Percentiles rank a stretch among this genome's conserved stretches.
phyloP scores from a whole-genome alignment of 2,329 filamentous ascomycete species.

The Calonectria crousiana region DNA sequence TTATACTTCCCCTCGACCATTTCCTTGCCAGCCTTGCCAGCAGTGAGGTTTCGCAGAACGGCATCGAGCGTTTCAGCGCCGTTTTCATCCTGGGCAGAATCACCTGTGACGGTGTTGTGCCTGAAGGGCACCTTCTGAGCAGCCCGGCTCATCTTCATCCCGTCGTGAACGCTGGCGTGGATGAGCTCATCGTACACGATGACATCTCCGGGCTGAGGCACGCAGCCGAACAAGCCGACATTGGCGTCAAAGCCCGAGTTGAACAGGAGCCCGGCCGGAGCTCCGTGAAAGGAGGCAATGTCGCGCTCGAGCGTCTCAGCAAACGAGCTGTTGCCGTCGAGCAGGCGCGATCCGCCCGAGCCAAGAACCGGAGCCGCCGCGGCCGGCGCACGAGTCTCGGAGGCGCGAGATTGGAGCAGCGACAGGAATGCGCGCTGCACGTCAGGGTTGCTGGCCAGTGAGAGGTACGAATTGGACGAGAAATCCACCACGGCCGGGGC shows the following conservation, averaged over 20 bases:
- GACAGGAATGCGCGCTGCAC: constrained; percentile 74
- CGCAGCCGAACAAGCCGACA: constrained; percentile 69
- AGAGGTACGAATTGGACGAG: constrained; percentile 84
- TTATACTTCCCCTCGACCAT: constrained; percentile 57
- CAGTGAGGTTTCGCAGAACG: constrained; percentile 46
- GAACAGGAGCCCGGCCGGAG: constrained; percentile 62
- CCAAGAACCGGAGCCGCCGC: constrained; percentile 51
- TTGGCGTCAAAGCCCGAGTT: constrained; percentile 77
- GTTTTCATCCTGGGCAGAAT: not conserved
- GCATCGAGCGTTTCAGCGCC: constrained; percentile 40
- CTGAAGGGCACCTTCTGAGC: constrained; percentile 61
- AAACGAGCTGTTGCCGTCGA: constrained; percentile 63
- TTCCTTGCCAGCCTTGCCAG: constrained; percentile 46
- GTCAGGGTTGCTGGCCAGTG: constrained; percentile 68
- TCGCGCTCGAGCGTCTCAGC: constrained; percentile 59
- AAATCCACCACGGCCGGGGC: constrained; percentile 80
- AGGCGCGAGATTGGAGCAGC: constrained; percentile 43
- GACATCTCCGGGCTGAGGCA: constrained; percentile 70
- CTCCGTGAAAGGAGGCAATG: constrained; percentile 62
- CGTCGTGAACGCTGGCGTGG: constrained; percentile 84
- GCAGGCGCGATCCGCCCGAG: constrained; percentile 65
- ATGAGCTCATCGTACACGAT: constrained; percentile 82
- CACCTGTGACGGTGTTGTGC: constrained; percentile 60
- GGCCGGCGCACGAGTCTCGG: constrained; percentile 16
- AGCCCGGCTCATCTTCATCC: constrained; percentile 75